Conservation (phyloP, 2,329 filamentous ascomycete genomes). For the Curvularia eragrostidis region DNA sequence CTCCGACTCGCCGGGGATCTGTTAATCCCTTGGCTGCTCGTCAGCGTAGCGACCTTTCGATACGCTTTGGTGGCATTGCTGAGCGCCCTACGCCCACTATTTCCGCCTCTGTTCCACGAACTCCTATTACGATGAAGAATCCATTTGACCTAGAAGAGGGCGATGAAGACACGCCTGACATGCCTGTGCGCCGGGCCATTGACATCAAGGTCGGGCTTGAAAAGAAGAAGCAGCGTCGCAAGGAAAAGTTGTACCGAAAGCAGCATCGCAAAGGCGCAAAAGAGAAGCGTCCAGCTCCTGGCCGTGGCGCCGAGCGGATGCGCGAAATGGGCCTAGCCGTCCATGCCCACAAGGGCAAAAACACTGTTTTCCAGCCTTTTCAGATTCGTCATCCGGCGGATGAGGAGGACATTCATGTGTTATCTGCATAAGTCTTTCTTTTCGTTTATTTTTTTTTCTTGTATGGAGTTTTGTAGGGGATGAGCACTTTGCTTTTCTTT, state of each 20-base stretch:
- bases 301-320: conserved; percentile 93
- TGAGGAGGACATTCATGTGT: conserved; percentile 53
- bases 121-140: conserved; percentile 60
- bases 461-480: no score
- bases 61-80: conserved; percentile 61
- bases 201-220: conserved; percentile 93
- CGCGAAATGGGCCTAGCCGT: conserved; percentile 85
- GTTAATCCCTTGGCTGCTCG: conserved; percentile 37
- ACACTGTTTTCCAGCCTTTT: conserved; percentile 35
- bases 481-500: neutral
- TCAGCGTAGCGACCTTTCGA: conserved; percentile 50
- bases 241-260: conserved; percentile 90
- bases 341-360: conserved; percentile 69
- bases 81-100: conserved; percentile 72
- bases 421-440: conserved; percentile 55
- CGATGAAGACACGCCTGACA: conserved; percentile 49
- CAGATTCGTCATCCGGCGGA: conserved; percentile 35
- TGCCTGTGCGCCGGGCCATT: conserved; percentile 87
- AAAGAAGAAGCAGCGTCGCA: conserved; percentile 88
- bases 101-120: conserved; percentile 86
- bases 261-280: conserved; percentile 83
- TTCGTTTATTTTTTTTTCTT: no score
- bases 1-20: conserved; percentile 62
- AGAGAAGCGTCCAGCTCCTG: conserved; percentile 70
- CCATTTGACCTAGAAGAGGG: conserved; percentile 48